Evolutionary conservation across 176 grass and related monocot genomes (phyloP), one percentile per base, ranked within the genome.

Genomic region (Panicum miliaceum): DNA sequence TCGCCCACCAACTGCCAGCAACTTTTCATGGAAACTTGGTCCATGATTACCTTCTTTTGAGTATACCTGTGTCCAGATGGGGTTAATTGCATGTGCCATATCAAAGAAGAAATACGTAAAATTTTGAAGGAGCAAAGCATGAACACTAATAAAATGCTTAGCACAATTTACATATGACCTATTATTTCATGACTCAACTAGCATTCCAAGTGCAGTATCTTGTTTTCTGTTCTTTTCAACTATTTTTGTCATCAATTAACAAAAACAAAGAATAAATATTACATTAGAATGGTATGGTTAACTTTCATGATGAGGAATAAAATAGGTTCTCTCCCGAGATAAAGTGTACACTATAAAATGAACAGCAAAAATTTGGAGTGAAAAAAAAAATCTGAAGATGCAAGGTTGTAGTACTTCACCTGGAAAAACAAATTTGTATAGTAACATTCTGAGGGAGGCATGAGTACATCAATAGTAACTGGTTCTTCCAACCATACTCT

Each of bases 401-500:
- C 45, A 61, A 78, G 14, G 35, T 23, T 43, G 71, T 37, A 73
- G 9, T 71, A 65, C n/a, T 72, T 82, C 60, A 95, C 96, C 96
- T 98, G 96, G 84, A 98, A 98, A 87, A 92, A 98, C 43, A 98
- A 34, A 84, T 83, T 66, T 62, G 75, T 91, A 70, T 93, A 90
- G 73, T 93, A 98, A 86, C 72, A 86, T 86, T 98, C 96, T 73
- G 96, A 89, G 86, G 96, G 92, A 93, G 96, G 92, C 92, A 93
- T 95, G 22, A 98, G 91, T 75, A 98, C 92, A 85, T 98, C 96
- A 75, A 98, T 91, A 58, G 92, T 89, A 71, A 98, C 71, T 71
- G 79, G 77, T 76, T 91, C 77, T 43, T 93, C 92, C 35, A 61
- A 84, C 96, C 96, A 98, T 77, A 88, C 67, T 70, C 92, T 93